Percentiles rank a stretch among this genome's conserved stretches.
phyloP scores from a whole-genome alignment of 169 alveolate genomes.

The Plasmodium coatneyi region DNA sequence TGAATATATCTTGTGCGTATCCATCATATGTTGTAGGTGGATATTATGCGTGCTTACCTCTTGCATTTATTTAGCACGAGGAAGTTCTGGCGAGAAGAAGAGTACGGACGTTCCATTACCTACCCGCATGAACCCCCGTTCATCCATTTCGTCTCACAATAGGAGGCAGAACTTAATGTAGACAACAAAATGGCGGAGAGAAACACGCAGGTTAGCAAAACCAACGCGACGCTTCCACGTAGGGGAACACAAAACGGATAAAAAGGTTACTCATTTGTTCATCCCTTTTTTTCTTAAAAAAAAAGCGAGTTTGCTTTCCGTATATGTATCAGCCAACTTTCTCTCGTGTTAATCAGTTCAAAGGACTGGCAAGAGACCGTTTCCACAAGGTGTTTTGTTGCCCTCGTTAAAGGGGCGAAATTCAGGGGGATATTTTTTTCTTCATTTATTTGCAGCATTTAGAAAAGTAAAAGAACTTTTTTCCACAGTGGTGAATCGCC shows the following conservation, averaged over 20 bases:
- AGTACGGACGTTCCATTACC: not conserved
- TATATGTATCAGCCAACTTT: not conserved
- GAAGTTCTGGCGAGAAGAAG: not conserved
- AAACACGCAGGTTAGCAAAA: not conserved
- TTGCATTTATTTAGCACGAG: not conserved
- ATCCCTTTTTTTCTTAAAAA: not conserved
- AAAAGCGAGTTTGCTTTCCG: not conserved
- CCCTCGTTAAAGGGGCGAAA: not conserved
- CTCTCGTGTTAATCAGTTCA: not conserved
- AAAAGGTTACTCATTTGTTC: not conserved
- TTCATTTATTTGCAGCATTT: not conserved
- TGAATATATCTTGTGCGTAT: not conserved
- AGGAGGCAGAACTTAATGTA: not conserved
- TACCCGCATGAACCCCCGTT: not conserved
- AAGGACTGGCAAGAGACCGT: not conserved
- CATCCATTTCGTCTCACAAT: not conserved
- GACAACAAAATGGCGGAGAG: not conserved
- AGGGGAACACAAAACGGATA: not conserved
- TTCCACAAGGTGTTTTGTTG: not conserved
- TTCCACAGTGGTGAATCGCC: not conserved
- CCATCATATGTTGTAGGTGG: not conserved
- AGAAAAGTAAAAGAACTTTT: not conserved
- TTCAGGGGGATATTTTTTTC: not conserved
- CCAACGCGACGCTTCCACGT: not conserved
- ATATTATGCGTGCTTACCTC: not conserved